phyloP scores from a whole-genome alignment of 768 basidiomycete genomes.

The Thelephora aurantiotincta region DNA sequence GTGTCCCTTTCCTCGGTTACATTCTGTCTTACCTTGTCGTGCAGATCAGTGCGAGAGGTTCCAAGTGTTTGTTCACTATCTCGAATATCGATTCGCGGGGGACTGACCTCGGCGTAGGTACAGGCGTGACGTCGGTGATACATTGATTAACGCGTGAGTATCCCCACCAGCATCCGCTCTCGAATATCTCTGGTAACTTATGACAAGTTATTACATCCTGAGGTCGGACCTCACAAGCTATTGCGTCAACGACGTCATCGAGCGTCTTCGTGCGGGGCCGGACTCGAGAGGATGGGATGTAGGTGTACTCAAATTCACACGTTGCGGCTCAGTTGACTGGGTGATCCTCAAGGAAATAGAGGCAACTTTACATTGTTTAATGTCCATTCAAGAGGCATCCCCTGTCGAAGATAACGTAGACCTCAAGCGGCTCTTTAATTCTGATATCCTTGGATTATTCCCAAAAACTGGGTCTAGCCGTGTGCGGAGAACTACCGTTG shows the following conservation, averaged over 20 bases:
- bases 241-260: constrained; percentile 46
- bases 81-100: neutral
- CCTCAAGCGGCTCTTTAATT: constrained; percentile 54
- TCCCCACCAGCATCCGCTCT: neutral
- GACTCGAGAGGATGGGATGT: constrained; percentile 66
- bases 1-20: constrained; percentile 8
- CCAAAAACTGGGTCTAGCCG: constrained; percentile 51
- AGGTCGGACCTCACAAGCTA: constrained; percentile 71
- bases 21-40: constrained; percentile 2
- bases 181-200: neutral
- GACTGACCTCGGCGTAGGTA: constrained; percentile 30
- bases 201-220: constrained; percentile 56
- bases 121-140: constrained; percentile 77
- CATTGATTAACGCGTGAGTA: constrained; percentile 74
- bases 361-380: constrained; percentile 74
- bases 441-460: constrained; percentile 52
- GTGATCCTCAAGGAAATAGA: constrained; percentile 53
- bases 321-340: constrained; percentile 1
- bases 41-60: constrained; percentile 74
- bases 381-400: constrained; percentile 80
- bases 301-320: constrained; percentile 5
- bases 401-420: constrained; percentile 40
- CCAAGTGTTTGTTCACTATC: constrained; percentile 43
- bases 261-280: constrained; percentile 31
- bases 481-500: constrained; percentile 58